These are phyloP conservation scores for Paecilomyces sp. DNA, from an alignment of 2,329 filamentous ascomycete genomes.

Conservation along the genomic window DNA sequence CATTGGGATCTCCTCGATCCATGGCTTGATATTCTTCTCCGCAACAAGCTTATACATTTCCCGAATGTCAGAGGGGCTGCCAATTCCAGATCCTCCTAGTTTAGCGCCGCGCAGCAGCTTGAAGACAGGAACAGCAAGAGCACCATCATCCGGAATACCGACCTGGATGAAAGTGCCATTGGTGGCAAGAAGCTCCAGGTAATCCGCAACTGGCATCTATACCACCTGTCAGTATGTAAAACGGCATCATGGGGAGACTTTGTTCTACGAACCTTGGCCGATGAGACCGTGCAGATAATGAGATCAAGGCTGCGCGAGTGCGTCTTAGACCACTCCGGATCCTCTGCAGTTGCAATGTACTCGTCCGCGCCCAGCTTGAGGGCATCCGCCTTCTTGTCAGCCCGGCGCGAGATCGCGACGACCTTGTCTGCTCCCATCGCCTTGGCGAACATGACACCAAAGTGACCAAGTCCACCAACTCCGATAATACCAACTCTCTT, in stretches of 20 bases:
- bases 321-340: constrained; percentile 46
- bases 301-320: constrained; percentile 46
- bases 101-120: constrained; percentile 50
- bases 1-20: constrained; percentile 37
- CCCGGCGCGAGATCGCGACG: constrained; percentile 48
- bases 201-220: constrained; percentile 55
- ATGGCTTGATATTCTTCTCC: constrained; percentile 32
- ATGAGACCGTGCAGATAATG: constrained; percentile 51
- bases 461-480: constrained; percentile 64
- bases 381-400: constrained; percentile 46
- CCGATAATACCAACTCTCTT: constrained; percentile 67
- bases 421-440: constrained; percentile 63
- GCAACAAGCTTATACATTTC: constrained; percentile 39
- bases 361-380: constrained; percentile 48
- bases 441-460: constrained; percentile 63
- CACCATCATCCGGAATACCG: constrained; percentile 55
- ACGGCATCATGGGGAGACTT: background rate
- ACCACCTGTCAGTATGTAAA: constrained; percentile 1
- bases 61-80: constrained; percentile 32
- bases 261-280: constrained; percentile 33
- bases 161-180: constrained; percentile 59
- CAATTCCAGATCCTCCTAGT: constrained; percentile 42
- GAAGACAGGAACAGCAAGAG: constrained; percentile 48
- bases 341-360: constrained; percentile 52
- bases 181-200: constrained; percentile 52